Conservation (phyloP, 148 eudicot species). For the Linanthus parryae region DNA sequence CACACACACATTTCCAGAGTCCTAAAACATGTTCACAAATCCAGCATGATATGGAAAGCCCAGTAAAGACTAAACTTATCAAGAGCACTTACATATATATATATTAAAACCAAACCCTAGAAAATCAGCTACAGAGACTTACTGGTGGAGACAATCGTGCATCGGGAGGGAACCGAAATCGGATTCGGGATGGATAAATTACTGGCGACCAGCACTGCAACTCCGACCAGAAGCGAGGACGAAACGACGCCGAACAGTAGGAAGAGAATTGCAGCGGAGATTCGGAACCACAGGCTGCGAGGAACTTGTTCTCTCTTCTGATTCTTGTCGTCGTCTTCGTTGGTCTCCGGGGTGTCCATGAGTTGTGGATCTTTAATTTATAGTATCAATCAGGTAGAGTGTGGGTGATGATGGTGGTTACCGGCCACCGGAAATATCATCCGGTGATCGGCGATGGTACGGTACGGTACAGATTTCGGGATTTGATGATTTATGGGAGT, state of each 20-base stretch:
- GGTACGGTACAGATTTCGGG: no score
- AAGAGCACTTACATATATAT: background rate
- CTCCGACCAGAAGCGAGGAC: slow-evolving; percentile 32
- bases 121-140: slow-evolving; percentile 17
- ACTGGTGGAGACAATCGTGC: slow-evolving; percentile 80
- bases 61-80: no score
- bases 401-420: background rate
- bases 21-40: no score
- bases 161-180: slow-evolving; percentile 54
- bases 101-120: background rate
- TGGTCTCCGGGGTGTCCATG: no score
- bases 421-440: background rate
- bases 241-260: slow-evolving; percentile 28
- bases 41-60: no score
- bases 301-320: background rate
- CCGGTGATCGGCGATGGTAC: background rate
- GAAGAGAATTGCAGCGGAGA: slow-evolving; percentile 20
- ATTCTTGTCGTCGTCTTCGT: background rate
- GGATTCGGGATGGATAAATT: slow-evolving; percentile 46
- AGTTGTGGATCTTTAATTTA: no score
- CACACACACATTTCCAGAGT: no score
- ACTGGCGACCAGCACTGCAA: slow-evolving; percentile 36
- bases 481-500: no score
- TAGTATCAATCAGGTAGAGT: background rate
- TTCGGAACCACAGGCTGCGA: slow-evolving; percentile 14